A percentile compares a stretch with the other conserved stretches of the same genome.
These are phyloP conservation scores for Penicillium antarcticum DNA, from an alignment of 495 filamentous ascomycete genomes.

Conservation along the genomic window DNA sequence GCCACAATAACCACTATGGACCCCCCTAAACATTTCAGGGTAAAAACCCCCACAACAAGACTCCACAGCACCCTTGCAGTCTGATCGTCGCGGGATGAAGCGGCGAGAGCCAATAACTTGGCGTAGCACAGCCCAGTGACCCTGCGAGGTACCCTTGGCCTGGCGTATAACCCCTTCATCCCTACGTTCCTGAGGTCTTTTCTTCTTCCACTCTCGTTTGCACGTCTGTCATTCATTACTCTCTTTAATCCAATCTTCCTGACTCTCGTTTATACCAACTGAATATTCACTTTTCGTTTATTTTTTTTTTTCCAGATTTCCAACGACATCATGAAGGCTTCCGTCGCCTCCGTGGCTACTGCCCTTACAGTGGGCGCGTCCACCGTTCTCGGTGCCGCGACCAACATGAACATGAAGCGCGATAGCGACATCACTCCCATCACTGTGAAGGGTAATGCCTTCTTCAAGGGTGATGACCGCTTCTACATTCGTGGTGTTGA, in stretches of 20 bases:
- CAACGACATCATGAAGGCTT: slow-evolving; percentile 52
- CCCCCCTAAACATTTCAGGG: neutral
- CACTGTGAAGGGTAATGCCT: slow-evolving; percentile 67
- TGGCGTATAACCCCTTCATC: slow-evolving; percentile 15
- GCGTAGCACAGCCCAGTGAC: slow-evolving; percentile 5
- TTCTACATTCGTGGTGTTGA: slow-evolving; percentile 96
- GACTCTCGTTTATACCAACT: slow-evolving; percentile 14
- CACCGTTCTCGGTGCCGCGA: slow-evolving; percentile 49
- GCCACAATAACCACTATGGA: neutral
- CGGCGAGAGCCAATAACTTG: slow-evolving; percentile 2
- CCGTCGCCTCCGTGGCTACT: slow-evolving; percentile 53
- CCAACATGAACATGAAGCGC: slow-evolving; percentile 31
- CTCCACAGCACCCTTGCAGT: slow-evolving; percentile 10
- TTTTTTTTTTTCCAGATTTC: slow-evolving; percentile 6
- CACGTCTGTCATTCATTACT: slow-evolving; percentile 6
- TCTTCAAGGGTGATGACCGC: slow-evolving; percentile 77
- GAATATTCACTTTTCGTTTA: slow-evolving; percentile 8
- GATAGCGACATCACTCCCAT: slow-evolving; percentile 45
- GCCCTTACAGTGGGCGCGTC: slow-evolving; percentile 47
- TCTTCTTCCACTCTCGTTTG: slow-evolving; percentile 33
- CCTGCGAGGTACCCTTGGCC: neutral
- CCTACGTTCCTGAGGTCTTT: slow-evolving; percentile 26
- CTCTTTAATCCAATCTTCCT: slow-evolving; percentile 11
- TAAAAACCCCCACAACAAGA: neutral
- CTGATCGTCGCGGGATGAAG: slow-evolving; percentile 9